Evolutionary conservation across 73 alveolate genomes (phyloP), one percentile per base, ranked within the genome.

Genomic region (Loxodes magnus): DNA sequence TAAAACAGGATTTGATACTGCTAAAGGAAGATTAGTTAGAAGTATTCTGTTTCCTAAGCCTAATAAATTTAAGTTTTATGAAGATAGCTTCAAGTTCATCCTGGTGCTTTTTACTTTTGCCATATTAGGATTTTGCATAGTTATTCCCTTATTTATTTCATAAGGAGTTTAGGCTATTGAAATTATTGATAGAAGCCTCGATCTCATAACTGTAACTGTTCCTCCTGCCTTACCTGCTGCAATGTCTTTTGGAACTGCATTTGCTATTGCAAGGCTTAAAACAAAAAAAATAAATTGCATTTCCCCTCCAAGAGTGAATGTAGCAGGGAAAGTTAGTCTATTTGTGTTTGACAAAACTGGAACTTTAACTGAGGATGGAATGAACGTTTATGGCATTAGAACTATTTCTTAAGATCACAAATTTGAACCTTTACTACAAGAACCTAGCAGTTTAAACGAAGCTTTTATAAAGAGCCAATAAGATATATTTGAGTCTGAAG

Each of bases 301-400:
- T 27, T 65, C 84, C 28, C 94, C 97, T 46, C 82, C 79, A 36
- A 64, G 94, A 30, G 87, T 90, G 4, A 90, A 90, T 58, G 86
- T 71, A 3, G 84, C 93, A 14, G 99, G 99, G n/a, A 80, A 87
- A 56, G 75, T 92, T 17, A 73, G 79, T 21, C 62, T 84, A 29
- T 70, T 84, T 82, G 85, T 81, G 41, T 92, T 92, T 67, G 99
- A 92, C 56, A 92, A 92, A 72, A 92, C 99, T 7, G 99, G 99
- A 4, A 92, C 99, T 25, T 74, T 92, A 44, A 92, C 99, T 5
- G 99, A 92, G 61, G 97, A 92, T 41, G 95, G 94, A 37, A 82
- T 90, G 55, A 85, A 79, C 64, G 63, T 87, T 25, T 67, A 57
- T 33, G 98, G 98, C 37, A 2, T 46, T 25, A 37, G 27, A 24